phyloP scores from a whole-genome alignment of 257 asterid species.

The Fraxinus cuspidata region DNA sequence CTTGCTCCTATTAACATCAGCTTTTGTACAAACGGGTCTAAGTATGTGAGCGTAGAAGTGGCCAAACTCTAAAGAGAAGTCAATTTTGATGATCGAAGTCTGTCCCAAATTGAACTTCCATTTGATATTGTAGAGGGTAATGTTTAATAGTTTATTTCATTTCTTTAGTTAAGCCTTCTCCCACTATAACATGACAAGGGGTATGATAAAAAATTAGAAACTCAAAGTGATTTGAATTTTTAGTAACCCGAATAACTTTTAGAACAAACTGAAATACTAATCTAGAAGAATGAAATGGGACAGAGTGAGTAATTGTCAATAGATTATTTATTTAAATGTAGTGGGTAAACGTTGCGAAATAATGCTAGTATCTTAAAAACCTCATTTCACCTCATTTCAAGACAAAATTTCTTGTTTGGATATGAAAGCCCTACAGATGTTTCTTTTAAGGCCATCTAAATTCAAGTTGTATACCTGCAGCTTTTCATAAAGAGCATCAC shows the following conservation, averaged over 20 bases:
- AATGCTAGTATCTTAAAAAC: not conserved
- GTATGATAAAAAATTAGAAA: not conserved
- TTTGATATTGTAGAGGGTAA: no score
- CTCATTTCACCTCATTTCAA: conserved; percentile 1
- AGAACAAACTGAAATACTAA: not conserved
- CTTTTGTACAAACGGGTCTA: not conserved
- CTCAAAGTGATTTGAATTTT: not conserved
- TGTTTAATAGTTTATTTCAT: no score
- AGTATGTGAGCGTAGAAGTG: not conserved
- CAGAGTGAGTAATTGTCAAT: not conserved
- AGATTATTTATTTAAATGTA: no score
- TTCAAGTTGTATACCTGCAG: not conserved
- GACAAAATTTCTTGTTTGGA: no score
- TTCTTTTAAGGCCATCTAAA: not conserved
- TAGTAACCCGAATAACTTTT: not conserved
- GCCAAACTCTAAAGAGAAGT: not conserved
- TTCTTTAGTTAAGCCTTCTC: not conserved
- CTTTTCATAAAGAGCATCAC: not conserved
- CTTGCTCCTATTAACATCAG: not conserved
- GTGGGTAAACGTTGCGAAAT: not conserved
- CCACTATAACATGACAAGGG: not conserved
- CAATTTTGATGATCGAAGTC: not conserved
- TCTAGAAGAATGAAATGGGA: not conserved
- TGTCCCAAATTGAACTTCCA: not conserved
- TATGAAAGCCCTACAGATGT: not conserved